Evolutionary conservation across 2,329 filamentous ascomycete species (phyloP).

Genomic region (Mycocentrospora acerina): DNA sequence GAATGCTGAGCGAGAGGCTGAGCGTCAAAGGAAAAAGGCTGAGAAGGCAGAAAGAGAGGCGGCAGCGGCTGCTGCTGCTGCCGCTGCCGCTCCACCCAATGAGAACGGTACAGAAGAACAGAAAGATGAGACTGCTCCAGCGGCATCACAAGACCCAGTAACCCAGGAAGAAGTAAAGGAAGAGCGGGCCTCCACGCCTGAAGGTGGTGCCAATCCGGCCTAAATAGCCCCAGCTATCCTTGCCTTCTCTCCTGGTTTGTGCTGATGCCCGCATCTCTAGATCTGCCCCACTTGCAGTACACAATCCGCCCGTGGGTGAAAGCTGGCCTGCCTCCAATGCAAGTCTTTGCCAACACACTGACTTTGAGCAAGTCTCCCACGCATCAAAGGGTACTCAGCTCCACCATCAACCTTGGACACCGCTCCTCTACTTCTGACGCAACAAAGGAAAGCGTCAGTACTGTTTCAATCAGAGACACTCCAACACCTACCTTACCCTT

Average conservation of each 20-base stretch:
- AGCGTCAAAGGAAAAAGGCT: constrained; percentile 45
- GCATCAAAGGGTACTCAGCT: not conserved
- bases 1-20: constrained; percentile 59
- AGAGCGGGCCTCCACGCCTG: constrained; percentile 27
- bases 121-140: constrained; percentile 20
- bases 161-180: constrained; percentile 31
- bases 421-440: not conserved
- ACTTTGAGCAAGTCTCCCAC: constrained; percentile 1
- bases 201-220: constrained; percentile 38
- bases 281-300: constrained; percentile 18
- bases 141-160: constrained; percentile 11
- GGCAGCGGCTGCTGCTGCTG: constrained; percentile 30
- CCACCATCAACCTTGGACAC: not conserved
- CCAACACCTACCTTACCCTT: constrained; percentile 8
- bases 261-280: constrained; percentile 28
- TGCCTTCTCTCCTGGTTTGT: constrained; percentile 14
- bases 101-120: constrained; percentile 26
- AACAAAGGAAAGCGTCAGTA: not conserved
- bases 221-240: constrained; percentile 18
- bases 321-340: constrained; percentile 20
- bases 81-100: constrained; percentile 12
- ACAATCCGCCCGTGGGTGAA: constrained; percentile 34
- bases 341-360: constrained; percentile 12
- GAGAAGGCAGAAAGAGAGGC: constrained; percentile 46
- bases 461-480: not conserved